These are phyloP conservation scores for Harringtonia aguacate DNA, from an alignment of 2,329 filamentous ascomycete species.

Conservation along the genomic window DNA sequence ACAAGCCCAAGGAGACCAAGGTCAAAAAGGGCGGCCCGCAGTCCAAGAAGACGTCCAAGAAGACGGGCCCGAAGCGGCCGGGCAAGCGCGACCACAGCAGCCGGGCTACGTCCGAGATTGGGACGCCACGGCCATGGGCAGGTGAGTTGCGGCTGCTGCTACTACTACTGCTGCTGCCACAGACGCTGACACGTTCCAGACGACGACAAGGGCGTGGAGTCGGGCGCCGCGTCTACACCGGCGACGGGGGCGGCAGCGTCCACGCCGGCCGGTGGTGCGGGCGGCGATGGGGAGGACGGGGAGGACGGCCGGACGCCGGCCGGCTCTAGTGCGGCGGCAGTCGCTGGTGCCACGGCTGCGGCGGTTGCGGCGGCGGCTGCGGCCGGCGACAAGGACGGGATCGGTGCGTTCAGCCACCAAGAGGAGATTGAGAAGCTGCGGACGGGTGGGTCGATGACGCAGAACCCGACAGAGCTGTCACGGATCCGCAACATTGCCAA, in stretches of 20 bases:
- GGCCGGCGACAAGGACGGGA: conserved; percentile 6
- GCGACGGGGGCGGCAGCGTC: background rate
- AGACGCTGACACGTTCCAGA: conserved; percentile 29
- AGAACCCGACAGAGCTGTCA: conserved; percentile 93
- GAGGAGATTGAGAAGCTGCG: conserved; percentile 95
- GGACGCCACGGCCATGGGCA: conserved; percentile 41
- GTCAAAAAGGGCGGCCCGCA: conserved; percentile 42
- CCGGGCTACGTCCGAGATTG: conserved; percentile 30
- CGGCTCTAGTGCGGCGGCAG: too few relatives aligned
- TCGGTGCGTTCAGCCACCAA: conserved; percentile 56
- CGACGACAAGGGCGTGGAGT: conserved; percentile 24
- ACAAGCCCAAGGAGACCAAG: conserved; percentile 63
- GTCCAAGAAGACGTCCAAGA: conserved; percentile 49
- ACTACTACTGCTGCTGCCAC: background rate
- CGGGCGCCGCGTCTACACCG: conserved; percentile 2
- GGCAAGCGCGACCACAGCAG: conserved; percentile 45
- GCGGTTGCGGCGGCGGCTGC: conserved; percentile 22
- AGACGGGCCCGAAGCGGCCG: conserved; percentile 38
- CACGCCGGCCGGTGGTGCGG: conserved; percentile 38
- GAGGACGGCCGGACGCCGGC: background rate
- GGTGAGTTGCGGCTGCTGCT: conserved; percentile 14
- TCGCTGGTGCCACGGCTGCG: too few relatives aligned
- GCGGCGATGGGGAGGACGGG: conserved; percentile 45
- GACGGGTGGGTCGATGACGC: conserved; percentile 94
- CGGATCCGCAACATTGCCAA: conserved; percentile 90